A percentile compares a stretch with the other conserved stretches of the same genome.
phyloP scores from a whole-genome alignment of 2,329 filamentous ascomycete genomes.

The Purpureocillium takamizusanense region DNA sequence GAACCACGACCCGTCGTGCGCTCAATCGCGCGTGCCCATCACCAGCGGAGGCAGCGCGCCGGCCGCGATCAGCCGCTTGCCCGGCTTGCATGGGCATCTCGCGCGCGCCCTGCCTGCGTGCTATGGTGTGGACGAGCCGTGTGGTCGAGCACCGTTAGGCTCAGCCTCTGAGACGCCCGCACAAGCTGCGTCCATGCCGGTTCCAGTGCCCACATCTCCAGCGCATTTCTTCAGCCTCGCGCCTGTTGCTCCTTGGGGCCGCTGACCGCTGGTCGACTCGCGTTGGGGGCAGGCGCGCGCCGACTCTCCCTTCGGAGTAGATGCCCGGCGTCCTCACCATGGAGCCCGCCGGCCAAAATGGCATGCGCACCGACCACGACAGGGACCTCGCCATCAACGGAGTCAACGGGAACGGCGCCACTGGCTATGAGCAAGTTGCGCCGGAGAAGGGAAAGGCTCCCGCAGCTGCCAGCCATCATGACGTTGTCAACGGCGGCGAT shows the following conservation, averaged over 20 bases:
- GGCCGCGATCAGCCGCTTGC: neutral
- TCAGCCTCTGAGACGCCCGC: constrained; percentile 7
- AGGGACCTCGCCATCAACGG: constrained; percentile 36
- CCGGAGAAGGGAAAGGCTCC: constrained; percentile 23
- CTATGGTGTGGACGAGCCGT: constrained; percentile 12
- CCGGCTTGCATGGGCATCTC: constrained; percentile 4
- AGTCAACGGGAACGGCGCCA: constrained; percentile 26
- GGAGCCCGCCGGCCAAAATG: constrained; percentile 45
- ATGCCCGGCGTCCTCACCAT: constrained; percentile 48
- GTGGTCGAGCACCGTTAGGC: constrained; percentile 12
- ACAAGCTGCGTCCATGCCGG: constrained; percentile 10
- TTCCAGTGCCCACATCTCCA: neutral
- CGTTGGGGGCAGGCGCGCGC: constrained; percentile 7
- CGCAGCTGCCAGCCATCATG: constrained; percentile 6
- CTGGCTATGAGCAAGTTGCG: constrained; percentile 12
- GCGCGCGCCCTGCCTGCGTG: constrained; percentile 7
- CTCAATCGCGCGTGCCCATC: neutral
- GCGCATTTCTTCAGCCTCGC: constrained; percentile 3
- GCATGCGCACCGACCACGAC: constrained; percentile 46
- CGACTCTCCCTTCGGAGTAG: constrained; percentile 9
- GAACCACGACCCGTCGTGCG: neutral
- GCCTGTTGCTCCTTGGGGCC: constrained; percentile 7
- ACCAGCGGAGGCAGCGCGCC: neutral
- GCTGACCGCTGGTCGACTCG: constrained; percentile 4
- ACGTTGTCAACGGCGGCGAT: constrained; percentile 17